Evolutionary conservation across 495 filamentous ascomycete genomes (phyloP), one percentile per base, ranked within the genome.

Genomic region (Hypoxylon cercidicola): DNA sequence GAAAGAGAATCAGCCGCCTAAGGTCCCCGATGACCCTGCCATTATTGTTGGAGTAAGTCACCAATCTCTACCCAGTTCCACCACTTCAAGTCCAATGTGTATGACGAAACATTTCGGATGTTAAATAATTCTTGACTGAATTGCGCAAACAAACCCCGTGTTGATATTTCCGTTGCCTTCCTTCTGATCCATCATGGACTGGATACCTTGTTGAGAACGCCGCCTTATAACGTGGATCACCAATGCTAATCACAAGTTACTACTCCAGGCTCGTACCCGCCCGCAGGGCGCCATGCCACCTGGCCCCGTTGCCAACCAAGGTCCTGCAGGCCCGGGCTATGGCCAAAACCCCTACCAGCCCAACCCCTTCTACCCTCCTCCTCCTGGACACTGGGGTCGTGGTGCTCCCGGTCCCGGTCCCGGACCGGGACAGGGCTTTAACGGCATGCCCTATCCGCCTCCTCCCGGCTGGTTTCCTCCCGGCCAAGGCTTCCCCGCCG

Each of bases 161-260:
- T 93, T 86, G 93, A 96, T 78, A 89, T 91, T 90, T 96, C 92
- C 93, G 93, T 97, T 97, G 93, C 93, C 93, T 97, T 97, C 93
- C 93, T 97, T 96, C 93, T 97, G 93, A 93, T 81, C 63, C 52
- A 75, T 39, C 35, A 60, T 64, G 56, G 49, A 49, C 49, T 70
- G 46, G 16, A 20, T 15, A 34, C 19, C 43, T 28, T 49, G 40
- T 45, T 21, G 3, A 46, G 44, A 45, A 39, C 37, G 18, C 45
- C 40, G 40, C 37, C n/a, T n/a, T 20, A 3, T 30, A 2, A 61
- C 13, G 3, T 12, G 15, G 57, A 50, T 21, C 59, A 62, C 39
- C 43, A 19, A 30, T 66, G 59, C 72, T 76, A 59, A 77, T 54
- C 35, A 65, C 41, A 21, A 44, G 9, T 51, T 21, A 43, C 20